Percentiles rank a stretch among this genome's conserved stretches.
These are phyloP conservation scores for Schizosaccharomyces octosporus DNA, from an alignment of 805 yeast genomes.

Conservation along the genomic window DNA sequence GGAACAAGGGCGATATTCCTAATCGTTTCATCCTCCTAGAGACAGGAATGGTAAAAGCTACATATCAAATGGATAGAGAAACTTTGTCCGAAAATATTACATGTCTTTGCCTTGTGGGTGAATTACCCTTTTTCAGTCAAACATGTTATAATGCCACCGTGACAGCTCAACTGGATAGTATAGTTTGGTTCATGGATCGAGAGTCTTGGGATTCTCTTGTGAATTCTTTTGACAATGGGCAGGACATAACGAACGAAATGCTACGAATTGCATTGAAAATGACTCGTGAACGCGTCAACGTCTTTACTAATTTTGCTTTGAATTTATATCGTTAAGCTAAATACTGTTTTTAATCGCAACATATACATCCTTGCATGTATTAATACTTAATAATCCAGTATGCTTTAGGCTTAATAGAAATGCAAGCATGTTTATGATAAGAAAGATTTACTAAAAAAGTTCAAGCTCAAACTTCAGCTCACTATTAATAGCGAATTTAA, in stretches of 20 bases:
- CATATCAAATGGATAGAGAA: slow-evolving; percentile 26
- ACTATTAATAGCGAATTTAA: too few species aligned
- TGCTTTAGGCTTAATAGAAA: too few species aligned
- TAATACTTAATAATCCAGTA: too few species aligned
- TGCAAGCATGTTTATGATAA: too few species aligned
- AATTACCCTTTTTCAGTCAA: slow-evolving; percentile 19
- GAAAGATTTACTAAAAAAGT: too few species aligned
- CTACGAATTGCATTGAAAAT: not conserved
- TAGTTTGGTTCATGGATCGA: slow-evolving; percentile 41
- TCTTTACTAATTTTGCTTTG: not conserved
- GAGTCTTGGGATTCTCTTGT: slow-evolving; percentile 16
- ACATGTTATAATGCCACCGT: slow-evolving; percentile 23
- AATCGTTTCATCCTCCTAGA: slow-evolving; percentile 38
- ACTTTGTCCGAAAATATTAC: slow-evolving; percentile 23
- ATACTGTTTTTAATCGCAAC: not conserved
- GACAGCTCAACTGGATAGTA: slow-evolving; percentile 33
- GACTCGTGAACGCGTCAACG: slow-evolving; percentile 2
- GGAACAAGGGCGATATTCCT: slow-evolving; percentile 22
- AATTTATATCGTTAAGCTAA: not conserved
- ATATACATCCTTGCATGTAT: not conserved
- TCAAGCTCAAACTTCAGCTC: too few species aligned
- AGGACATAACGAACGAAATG: not conserved
- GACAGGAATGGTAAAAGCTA: slow-evolving; percentile 27
- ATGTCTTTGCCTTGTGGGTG: slow-evolving; percentile 59
- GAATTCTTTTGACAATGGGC: not conserved